These are phyloP conservation scores for Lomentospora prolificans DNA, from an alignment of 2,329 filamentous ascomycete species.

Conservation along the genomic window DNA sequence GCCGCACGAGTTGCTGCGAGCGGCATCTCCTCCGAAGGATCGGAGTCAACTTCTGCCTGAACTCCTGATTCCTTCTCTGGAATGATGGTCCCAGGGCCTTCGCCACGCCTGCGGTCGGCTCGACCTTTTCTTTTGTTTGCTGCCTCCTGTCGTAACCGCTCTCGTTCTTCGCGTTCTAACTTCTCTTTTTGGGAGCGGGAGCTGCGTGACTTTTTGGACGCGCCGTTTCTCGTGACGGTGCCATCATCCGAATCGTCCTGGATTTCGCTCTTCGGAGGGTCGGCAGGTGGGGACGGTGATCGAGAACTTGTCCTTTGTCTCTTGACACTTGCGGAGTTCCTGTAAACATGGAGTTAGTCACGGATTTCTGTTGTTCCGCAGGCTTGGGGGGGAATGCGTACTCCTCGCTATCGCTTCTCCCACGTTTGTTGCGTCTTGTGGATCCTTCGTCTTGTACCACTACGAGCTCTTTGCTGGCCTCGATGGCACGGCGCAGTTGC, in stretches of 20 bases:
- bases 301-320: slow-evolving; percentile 74
- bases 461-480: slow-evolving; percentile 84
- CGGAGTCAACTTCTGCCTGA: slow-evolving; percentile 50
- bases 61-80: slow-evolving; percentile 21
- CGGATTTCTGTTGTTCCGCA: no score
- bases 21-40: slow-evolving; percentile 59
- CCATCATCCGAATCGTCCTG: slow-evolving; percentile 68
- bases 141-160: slow-evolving; percentile 63
- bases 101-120: slow-evolving; percentile 68
- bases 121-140: slow-evolving; percentile 73
- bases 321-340: slow-evolving; percentile 46
- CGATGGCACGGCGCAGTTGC: slow-evolving; percentile 76
- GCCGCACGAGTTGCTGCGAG: slow-evolving; percentile 27
- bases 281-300: slow-evolving; percentile 50
- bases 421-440: slow-evolving; percentile 61
- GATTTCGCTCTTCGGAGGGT: slow-evolving; percentile 35
- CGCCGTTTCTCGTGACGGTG: slow-evolving; percentile 35
- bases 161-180: slow-evolving; percentile 62
- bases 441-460: slow-evolving; percentile 41
- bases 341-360: neutral
- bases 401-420: slow-evolving; percentile 89
- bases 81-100: slow-evolving; percentile 45
- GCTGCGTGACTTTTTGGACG: slow-evolving; percentile 49
- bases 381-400: slow-evolving; percentile 40
- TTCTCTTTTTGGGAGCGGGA: slow-evolving; percentile 52